Evolutionary conservation across 768 basidiomycete species (phyloP).

Genomic region (Boletus sp.): DNA sequence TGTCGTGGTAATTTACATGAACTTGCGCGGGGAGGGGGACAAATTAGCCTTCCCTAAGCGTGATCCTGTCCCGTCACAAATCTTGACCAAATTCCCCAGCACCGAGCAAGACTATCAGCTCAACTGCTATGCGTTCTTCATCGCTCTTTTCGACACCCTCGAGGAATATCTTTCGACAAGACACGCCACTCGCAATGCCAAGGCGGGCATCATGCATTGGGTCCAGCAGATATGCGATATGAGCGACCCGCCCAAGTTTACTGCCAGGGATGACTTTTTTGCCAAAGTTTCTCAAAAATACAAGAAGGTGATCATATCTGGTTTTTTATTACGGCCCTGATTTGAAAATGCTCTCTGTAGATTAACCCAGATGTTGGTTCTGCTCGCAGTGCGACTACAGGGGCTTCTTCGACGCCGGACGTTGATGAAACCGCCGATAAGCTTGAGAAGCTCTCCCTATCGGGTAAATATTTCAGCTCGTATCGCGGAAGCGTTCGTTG

Average conservation of each 20-base stretch:
- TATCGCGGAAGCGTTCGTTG: neutral
- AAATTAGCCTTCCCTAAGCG: conserved; percentile 9
- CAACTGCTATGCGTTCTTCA: conserved; percentile 12
- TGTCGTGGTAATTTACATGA: conserved; percentile 20
- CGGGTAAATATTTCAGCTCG: neutral
- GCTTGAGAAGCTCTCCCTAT: neutral
- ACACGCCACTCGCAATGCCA: neutral
- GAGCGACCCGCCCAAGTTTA: neutral
- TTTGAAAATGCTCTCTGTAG: neutral
- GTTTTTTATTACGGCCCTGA: accelerated
- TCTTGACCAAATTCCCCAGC: conserved; percentile 6
- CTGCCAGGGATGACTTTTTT: neutral
- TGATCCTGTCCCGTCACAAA: conserved; percentile 11
- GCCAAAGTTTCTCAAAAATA: neutral
- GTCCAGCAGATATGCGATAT: conserved; percentile 4
- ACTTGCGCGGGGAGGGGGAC: conserved; percentile 4
- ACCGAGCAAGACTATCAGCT: neutral
- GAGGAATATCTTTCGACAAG: neutral
- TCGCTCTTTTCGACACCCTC: conserved; percentile 10
- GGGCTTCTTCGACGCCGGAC: neutral
- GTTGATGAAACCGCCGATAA: neutral
- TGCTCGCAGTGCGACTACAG: neutral
- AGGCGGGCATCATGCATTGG: neutral
- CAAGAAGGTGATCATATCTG: neutral
- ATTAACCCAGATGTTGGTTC: neutral